Conservation (phyloP, 805 yeast species). For the Saccharomycopsis fibuligera region DNA sequence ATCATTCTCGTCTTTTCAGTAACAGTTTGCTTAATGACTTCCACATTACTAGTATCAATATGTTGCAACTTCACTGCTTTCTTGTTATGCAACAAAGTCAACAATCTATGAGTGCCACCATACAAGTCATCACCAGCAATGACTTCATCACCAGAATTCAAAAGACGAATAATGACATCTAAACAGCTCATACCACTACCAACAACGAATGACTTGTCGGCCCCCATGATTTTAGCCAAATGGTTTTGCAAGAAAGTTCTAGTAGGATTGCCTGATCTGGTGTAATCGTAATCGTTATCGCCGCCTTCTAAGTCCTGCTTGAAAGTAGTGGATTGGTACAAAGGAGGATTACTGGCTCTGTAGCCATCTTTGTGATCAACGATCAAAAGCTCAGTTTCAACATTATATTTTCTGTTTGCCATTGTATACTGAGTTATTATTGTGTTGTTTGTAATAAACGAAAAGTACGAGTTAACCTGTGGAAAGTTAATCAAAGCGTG, state of each 20-base stretch:
- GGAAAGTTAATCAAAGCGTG: no score
- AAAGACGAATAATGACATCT: slow-evolving; percentile 72
- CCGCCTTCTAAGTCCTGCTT: slow-evolving; percentile 78
- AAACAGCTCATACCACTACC: slow-evolving; percentile 90
- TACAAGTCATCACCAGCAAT: slow-evolving; percentile 92
- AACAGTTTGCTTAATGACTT: slow-evolving; percentile 51
- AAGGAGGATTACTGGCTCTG: slow-evolving; percentile 78
- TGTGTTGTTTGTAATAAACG: no score
- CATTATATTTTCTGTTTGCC: slow-evolving; percentile 31
- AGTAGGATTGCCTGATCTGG: slow-evolving; percentile 93
- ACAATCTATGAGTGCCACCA: slow-evolving; percentile 87
- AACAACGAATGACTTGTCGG: slow-evolving; percentile 73
- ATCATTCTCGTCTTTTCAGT: slow-evolving; percentile 62
- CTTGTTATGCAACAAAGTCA: slow-evolving; percentile 61
- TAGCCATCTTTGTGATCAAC: slow-evolving; percentile 59
- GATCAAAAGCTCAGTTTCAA: slow-evolving; percentile 68
- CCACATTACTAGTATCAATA: slow-evolving; percentile 73
- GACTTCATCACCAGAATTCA: slow-evolving; percentile 80
- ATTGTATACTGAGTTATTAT: neutral
- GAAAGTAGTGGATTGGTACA: slow-evolving; percentile 93
- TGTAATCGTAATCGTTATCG: slow-evolving; percentile 68
- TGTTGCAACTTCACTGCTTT: slow-evolving; percentile 65
- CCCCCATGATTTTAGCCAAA: slow-evolving; percentile 65
- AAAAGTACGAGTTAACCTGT: no score
- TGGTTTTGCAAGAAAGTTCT: slow-evolving; percentile 75